Conservation (phyloP, 2,329 filamentous ascomycete genomes). For the Aureobasidium sp. region DNA sequence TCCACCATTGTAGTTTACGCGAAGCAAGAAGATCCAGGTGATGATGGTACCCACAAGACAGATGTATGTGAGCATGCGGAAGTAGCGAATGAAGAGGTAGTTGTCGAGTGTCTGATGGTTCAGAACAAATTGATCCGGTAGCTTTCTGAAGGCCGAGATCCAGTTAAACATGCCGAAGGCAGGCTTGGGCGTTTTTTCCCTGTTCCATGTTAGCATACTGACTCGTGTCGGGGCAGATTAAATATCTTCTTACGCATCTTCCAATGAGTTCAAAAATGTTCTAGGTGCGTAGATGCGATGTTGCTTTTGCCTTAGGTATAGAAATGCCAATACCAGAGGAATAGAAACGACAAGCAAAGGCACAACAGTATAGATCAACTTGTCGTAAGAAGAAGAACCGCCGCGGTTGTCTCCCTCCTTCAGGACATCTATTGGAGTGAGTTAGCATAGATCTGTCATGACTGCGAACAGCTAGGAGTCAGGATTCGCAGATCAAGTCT, state of each 20-base stretch:
- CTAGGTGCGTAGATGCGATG: slow-evolving; percentile 32
- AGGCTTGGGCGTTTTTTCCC: slow-evolving; percentile 40
- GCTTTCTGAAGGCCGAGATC: slow-evolving; percentile 35
- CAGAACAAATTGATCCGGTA: slow-evolving; percentile 36
- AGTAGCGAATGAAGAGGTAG: slow-evolving; percentile 39
- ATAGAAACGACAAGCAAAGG: slow-evolving; percentile 37
- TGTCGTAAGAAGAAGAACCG: slow-evolving; percentile 1
- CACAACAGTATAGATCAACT: slow-evolving; percentile 39
- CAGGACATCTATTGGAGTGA: background rate
- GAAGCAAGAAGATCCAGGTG: slow-evolving; percentile 39
- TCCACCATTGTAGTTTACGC: slow-evolving; percentile 34
- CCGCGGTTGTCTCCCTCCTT: slow-evolving; percentile 3
- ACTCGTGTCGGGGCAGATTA: background rate
- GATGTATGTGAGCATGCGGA: slow-evolving; percentile 34
- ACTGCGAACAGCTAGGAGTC: no score
- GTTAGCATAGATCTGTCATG: no score
- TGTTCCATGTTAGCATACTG: slow-evolving; percentile 13
- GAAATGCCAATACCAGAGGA: slow-evolving; percentile 37
- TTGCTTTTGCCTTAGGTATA: slow-evolving; percentile 35
- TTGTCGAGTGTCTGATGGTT: slow-evolving; percentile 38
- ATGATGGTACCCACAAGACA: slow-evolving; percentile 37
- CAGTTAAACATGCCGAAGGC: slow-evolving; percentile 42
- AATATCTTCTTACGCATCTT: slow-evolving; percentile 1
- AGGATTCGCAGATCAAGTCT: no score
- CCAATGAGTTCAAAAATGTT: slow-evolving; percentile 18